phyloP scores from a whole-genome alignment of 208 protist genomes.

The Vickermania ingenoplastis region DNA sequence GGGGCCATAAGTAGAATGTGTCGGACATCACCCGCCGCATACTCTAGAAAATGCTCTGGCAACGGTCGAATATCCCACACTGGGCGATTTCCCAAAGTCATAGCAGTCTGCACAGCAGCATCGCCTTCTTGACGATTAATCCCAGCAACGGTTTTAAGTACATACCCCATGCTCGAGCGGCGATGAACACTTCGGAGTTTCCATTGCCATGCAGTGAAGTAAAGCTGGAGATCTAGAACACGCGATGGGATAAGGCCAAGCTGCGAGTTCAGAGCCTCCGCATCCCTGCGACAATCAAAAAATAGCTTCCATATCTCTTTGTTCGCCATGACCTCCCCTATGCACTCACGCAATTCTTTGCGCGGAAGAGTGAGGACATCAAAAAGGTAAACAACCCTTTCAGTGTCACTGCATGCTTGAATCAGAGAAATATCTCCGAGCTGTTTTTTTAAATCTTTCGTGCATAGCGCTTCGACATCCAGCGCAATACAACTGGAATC shows the following conservation, averaged over 20 bases:
- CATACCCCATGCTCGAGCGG: constrained; percentile 76
- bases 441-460: constrained; percentile 26
- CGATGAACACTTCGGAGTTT: constrained; percentile 66
- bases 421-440: constrained; percentile 77
- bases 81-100: constrained; percentile 68
- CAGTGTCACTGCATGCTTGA: constrained; percentile 54
- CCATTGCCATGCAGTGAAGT: constrained; percentile 81
- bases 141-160: constrained; percentile 59
- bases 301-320: constrained; percentile 57
- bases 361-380: constrained; percentile 66
- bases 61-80: constrained; percentile 87
- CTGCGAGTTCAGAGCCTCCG: constrained; percentile 80
- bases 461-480: constrained; percentile 84
- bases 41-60: constrained; percentile 79
- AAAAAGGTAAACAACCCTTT: constrained; percentile 65
- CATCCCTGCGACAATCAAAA: constrained; percentile 86
- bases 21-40: constrained; percentile 83
- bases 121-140: constrained; percentile 65
- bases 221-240: constrained; percentile 79
- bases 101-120: constrained; percentile 71
- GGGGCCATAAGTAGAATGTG: constrained; percentile 68
- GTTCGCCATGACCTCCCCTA: constrained; percentile 31
- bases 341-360: constrained; percentile 14
- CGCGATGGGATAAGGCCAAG: constrained; percentile 38
- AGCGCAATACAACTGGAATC: constrained; percentile 44